Base-by-base conservation (phyloP, 805 yeast genomes). In the Schizosaccharomyces cryophilus region DNA sequence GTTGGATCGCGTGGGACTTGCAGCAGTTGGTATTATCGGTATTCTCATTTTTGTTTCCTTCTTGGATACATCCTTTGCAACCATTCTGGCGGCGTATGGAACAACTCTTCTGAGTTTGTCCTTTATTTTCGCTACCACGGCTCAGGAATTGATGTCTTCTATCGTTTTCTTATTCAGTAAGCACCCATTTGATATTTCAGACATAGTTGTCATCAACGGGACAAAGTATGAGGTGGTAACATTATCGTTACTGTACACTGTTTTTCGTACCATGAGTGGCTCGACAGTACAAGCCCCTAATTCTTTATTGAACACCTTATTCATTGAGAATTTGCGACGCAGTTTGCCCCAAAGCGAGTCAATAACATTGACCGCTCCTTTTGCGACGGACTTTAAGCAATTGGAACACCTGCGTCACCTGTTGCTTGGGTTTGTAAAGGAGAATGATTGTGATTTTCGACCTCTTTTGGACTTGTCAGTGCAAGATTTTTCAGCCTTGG, bases 111-210 rank as follows among this genome's bases (percentile, higher is more conserved):
- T 73, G 45, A 73, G 75, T 3, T 61, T 73, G 48, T 72, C 76
- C 13, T 73, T 72, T 63, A 67, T 73, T 54, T 71, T 73, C 61
- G 64, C 73, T 4, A 63, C 70, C 26, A 70, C 75, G 11, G 68
- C 70, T 17, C 73, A 71, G 61, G 76, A 73, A 62, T 64, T 73
- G n/a, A 66, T 73, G 58, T 67, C 70, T 24, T 69, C 74, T 4
- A 71, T 74, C 62, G 68, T 73, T 15, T 73, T 71, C 63, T 61
- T 73, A 61, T 73, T 73, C 59, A 74, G 71, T 59, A 73, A 73
- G 67, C 76, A 73, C 61, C 76, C 76, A 3, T 67, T 66, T 59
- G 76, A 73, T 62, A 70, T 71, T 7, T 75, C 75, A n/a, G 76
- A 73, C 56, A 61, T 70, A 56, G 71, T 73, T 13, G 67, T 65